Base-by-base conservation (phyloP, 192 early-diverging fungal species). In the Coemansia javaensis region DNA sequence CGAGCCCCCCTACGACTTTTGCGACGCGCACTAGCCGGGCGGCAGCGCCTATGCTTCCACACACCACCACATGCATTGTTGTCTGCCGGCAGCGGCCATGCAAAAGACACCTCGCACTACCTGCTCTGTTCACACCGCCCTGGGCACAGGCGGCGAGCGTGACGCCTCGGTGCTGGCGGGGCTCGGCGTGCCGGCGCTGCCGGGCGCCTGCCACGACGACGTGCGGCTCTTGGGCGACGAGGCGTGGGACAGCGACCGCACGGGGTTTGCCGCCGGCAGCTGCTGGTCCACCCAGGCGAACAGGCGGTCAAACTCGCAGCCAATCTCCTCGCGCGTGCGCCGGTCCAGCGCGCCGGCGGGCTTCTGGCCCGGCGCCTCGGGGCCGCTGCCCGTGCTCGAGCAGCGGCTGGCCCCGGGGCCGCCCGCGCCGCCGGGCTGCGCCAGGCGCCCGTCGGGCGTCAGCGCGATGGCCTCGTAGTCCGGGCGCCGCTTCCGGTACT, bases 241-340 rank as follows among this genome's bases (percentile, higher is more conserved):
- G 21, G 62, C 58, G 6, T 53, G 58, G 11, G 53, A 41, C 40
- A 66, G 58, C 13, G 63, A 41, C 34, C 62, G 34, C 33, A 74
- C 57, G 4, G 41, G 50, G 36, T 66, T 74, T 16, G 49, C 47
- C 14, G 37, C 15, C n/a, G 62, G 70, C 35, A 66, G 54, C 50
- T 74, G 62, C 70, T 66, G 57, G 42, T 74, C 70, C 13, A 74
- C 70, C 70, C 70, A 74, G 10, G 63, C 66, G 50, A 63, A 77
- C 25, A 77, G 54, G 5, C 67, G 75, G 51, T 77, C 75, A 47
- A 77, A 77, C 46, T 77, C 75, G 43, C 67, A 47, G 46, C 75
- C 75, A 51, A 77, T 77, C 24, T 77, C 75, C 40, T 77, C 75
- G 33, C 75, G 63, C 21, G 63, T 63, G 35, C 63, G 62, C 28